These are phyloP conservation scores for Auxenochlorella pyrenoidosa DNA, from an alignment of 139 green algal genomes.

Conservation along the genomic window DNA sequence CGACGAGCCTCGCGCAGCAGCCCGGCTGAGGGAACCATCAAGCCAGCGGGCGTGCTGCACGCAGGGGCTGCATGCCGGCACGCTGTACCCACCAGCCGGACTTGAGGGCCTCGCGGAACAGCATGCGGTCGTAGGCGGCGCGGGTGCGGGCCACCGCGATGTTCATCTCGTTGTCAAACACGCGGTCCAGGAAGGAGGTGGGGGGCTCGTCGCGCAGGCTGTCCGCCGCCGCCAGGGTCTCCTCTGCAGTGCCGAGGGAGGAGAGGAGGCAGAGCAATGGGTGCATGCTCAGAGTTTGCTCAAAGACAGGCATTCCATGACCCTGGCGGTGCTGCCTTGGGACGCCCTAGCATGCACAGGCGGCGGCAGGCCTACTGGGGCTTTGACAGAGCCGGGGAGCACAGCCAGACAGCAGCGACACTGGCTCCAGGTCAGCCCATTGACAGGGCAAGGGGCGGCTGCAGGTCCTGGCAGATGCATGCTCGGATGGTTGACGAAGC, in stretches of 20 bases:
- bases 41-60: not conserved
- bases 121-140: constrained; percentile 82
- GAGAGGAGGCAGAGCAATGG: not conserved
- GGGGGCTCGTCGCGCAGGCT: constrained; percentile 66
- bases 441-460: no score
- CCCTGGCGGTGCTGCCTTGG: no score
- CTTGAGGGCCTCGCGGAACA: constrained; percentile 97
- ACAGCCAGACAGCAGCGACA: not conserved
- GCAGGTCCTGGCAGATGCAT: no score
- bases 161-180: constrained; percentile 97
- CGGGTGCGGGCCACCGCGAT: constrained; percentile 62
- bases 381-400: not conserved
- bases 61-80: not conserved
- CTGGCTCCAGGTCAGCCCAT: no score
- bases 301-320: no score
- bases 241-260: constrained; percentile 60
- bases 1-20: no score
- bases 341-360: no score
- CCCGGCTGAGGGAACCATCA: no score
- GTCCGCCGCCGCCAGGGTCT: constrained; percentile 72
- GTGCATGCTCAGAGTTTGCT: no score
- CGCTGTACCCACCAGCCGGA: constrained; percentile 59
- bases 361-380: no score
- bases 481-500: no score
- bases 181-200: constrained; percentile 79